Evolutionary conservation across 345 rosid species (phyloP).

Genomic region (Sisymbrium altissimum): DNA sequence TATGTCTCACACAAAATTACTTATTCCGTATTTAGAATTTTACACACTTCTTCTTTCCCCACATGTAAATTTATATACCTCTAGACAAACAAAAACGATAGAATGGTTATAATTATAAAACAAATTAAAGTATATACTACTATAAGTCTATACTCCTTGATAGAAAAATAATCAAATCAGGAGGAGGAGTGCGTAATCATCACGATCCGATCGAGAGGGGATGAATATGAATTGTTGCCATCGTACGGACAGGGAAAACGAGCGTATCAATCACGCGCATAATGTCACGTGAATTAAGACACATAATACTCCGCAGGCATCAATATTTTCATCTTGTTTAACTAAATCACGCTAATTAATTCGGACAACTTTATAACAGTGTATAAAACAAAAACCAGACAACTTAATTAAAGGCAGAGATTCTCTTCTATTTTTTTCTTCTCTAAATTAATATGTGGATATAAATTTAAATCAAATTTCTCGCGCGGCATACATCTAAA

Average conservation of each 20-base stretch:
- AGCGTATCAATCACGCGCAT: not conserved
- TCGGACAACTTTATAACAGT: too few relatives aligned
- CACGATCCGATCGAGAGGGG: not conserved
- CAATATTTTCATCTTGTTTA: too few relatives aligned
- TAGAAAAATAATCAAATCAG: too few relatives aligned
- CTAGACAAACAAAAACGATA: too few relatives aligned
- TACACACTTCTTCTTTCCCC: not conserved
- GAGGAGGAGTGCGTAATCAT: not conserved
- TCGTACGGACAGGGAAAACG: constrained; percentile 14
- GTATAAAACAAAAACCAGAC: too few relatives aligned
- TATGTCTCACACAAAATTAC: not conserved
- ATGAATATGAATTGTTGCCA: not conserved
- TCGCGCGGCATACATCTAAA: constrained; percentile 8
- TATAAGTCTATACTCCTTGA: too few relatives aligned
- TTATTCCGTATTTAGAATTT: not conserved
- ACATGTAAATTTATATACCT: not conserved
- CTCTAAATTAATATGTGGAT: too few relatives aligned
- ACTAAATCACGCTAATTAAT: too few relatives aligned
- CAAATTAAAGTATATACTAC: too few relatives aligned
- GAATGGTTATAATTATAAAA: too few relatives aligned
- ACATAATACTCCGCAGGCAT: not conserved
- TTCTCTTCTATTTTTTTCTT: not conserved
- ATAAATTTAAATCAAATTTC: not conserved
- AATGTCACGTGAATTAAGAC: not conserved
- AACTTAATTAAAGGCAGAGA: not conserved